phyloP scores from a whole-genome alignment of 768 basidiomycete species.

The Suillus sp. region DNA sequence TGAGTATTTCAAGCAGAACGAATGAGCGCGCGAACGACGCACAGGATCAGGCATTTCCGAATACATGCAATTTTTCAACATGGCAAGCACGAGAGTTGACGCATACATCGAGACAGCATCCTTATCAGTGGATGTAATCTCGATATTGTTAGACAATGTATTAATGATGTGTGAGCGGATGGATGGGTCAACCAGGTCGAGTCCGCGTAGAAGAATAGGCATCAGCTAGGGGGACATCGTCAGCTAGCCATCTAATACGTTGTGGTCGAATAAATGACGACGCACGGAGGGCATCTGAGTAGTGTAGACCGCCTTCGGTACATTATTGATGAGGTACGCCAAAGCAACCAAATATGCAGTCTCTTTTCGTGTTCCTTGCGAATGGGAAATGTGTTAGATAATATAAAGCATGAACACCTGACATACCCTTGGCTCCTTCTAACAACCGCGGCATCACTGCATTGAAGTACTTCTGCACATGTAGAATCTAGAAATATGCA shows the following conservation, averaged over 20 bases:
- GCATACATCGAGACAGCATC: conserved; percentile 67
- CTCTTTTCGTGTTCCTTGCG: conserved; percentile 53
- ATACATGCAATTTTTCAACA: conserved; percentile 66
- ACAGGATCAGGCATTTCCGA: conserved; percentile 60
- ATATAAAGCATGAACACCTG: neutral
- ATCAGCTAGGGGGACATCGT: conserved; percentile 60
- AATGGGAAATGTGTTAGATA: conserved; percentile 3
- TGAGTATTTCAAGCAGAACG: neutral
- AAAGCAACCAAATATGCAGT: conserved; percentile 82
- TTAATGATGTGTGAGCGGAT: conserved; percentile 82
- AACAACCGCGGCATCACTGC: conserved; percentile 75
- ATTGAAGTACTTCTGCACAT: conserved; percentile 76
- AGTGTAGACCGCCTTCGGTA: conserved; percentile 75
- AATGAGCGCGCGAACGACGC: conserved; percentile 22
- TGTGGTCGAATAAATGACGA: conserved; percentile 4
- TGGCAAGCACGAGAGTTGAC: conserved; percentile 62
- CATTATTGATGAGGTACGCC: conserved; percentile 74
- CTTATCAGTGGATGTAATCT: conserved; percentile 52
- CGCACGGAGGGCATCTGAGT: conserved; percentile 66
- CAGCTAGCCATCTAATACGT: neutral
- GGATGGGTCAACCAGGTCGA: conserved; percentile 72
- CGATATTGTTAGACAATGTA: conserved; percentile 71
- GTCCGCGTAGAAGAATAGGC: conserved; percentile 83
- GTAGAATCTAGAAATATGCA: conserved; percentile 55
- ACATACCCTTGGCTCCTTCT: conserved; percentile 61